These are phyloP conservation scores for Hammondia hammondi DNA, from an alignment of 169 alveolate genomes.

Conservation along the genomic window DNA sequence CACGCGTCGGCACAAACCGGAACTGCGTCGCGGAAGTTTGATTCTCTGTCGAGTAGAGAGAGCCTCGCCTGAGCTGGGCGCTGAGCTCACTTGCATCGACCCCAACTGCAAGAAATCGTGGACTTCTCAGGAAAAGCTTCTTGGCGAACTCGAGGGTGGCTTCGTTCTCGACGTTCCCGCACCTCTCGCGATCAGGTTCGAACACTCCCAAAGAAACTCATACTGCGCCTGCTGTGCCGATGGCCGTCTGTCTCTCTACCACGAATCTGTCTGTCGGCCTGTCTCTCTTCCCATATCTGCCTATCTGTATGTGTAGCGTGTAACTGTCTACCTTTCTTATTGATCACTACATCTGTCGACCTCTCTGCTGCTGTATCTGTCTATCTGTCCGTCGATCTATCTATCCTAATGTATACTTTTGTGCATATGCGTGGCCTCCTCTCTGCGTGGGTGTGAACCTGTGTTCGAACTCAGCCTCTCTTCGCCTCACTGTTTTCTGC, in stretches of 20 bases:
- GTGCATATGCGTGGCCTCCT: neutral
- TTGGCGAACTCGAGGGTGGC: conserved; percentile 62
- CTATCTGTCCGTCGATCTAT: neutral
- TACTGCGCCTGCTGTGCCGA: too few species aligned
- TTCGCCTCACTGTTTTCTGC: conserved; percentile 50
- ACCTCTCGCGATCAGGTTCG: conserved; percentile 55
- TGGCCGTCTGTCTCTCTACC: too few species aligned
- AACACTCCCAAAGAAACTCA: too few species aligned
- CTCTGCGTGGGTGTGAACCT: neutral
- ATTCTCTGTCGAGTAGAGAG: conserved; percentile 53
- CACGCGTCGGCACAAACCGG: conserved; percentile 54
- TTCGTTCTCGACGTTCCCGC: conserved; percentile 49
- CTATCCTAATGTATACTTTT: neutral
- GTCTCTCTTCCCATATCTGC: too few species aligned
- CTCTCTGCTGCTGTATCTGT: neutral
- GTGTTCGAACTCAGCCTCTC: conserved; percentile 37
- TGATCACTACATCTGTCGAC: too few species aligned
- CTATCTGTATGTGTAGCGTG: too few species aligned
- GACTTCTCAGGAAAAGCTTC: conserved; percentile 54
- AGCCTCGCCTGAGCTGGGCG: conserved; percentile 48
- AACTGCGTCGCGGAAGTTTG: conserved; percentile 52
- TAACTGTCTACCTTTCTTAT: too few species aligned
- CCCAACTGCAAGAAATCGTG: conserved; percentile 68
- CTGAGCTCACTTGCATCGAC: conserved; percentile 60
- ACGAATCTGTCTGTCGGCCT: too few species aligned